phyloP scores from a whole-genome alignment of 2,329 filamentous ascomycete species.

The Aureobasidium namibiae region DNA sequence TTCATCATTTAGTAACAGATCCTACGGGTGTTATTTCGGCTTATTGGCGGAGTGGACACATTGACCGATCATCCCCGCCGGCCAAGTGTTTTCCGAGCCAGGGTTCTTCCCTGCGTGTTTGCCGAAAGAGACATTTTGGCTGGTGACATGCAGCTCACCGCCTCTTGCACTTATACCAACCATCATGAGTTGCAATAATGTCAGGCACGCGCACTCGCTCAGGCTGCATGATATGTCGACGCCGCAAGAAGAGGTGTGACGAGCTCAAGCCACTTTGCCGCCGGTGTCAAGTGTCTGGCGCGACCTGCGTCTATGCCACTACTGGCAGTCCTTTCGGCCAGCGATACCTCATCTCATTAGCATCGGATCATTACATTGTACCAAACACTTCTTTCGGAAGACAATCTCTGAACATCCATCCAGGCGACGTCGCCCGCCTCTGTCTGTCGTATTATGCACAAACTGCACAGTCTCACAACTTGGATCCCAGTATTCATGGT shows the following conservation, averaged over 20 bases:
- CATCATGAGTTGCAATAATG: neutral
- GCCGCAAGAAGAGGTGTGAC: slow-evolving; percentile 2
- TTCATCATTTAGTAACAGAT: too few relatives aligned
- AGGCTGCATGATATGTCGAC: neutral
- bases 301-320: neutral
- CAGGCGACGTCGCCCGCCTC: neutral
- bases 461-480: neutral
- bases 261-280: neutral
- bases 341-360: slow-evolving; percentile 1
- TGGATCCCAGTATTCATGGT: neutral
- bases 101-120: neutral
- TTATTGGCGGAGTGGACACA: too few relatives aligned
- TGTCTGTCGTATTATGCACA: neutral
- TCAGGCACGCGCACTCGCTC: slow-evolving; percentile 3
- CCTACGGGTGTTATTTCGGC: too few relatives aligned
- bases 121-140: neutral
- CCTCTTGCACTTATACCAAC: neutral
- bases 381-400: neutral
- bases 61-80: neutral
- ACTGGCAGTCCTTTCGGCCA: neutral
- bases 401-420: neutral
- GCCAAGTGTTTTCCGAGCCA: neutral
- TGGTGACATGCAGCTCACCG: neutral
- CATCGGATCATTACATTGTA: neutral
- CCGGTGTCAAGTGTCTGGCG: neutral